phyloP scores from a whole-genome alignment of 1,284 basidiomycete genomes.

The Thecaphora frezii region DNA sequence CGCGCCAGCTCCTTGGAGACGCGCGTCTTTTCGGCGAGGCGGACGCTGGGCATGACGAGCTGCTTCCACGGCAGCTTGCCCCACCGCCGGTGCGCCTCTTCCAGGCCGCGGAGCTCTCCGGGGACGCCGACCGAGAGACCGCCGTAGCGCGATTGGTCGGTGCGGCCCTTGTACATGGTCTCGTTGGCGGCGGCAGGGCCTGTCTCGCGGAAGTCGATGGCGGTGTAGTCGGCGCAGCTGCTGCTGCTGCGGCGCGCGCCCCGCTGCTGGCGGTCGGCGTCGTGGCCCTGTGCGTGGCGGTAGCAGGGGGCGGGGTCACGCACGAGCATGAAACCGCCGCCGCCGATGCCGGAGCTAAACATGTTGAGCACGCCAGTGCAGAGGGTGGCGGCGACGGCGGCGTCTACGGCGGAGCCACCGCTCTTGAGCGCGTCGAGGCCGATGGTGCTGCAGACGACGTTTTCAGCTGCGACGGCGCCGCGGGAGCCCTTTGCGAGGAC shows the following conservation, averaged over 20 bases:
- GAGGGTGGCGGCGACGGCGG: constrained; percentile 68
- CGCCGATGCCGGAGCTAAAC: constrained; percentile 61
- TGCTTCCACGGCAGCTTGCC: constrained; percentile 54
- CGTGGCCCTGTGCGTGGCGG: not conserved
- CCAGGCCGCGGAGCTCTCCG: constrained; percentile 57
- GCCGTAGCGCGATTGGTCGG: constrained; percentile 38
- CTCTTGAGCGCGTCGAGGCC: constrained; percentile 60
- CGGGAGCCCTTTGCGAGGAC: constrained; percentile 24
- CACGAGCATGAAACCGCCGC: constrained; percentile 55
- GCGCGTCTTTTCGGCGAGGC: constrained; percentile 44
- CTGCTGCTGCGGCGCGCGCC: not conserved
- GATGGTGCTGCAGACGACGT: constrained; percentile 30
- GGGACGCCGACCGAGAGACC: constrained; percentile 57
- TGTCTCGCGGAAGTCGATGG: constrained; percentile 62
- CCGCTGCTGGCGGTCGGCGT: not conserved
- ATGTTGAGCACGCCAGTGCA: constrained; percentile 60
- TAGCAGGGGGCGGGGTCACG: constrained; percentile 64
- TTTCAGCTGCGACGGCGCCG: constrained; percentile 48
- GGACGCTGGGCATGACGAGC: constrained; percentile 51
- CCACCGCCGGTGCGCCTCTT: constrained; percentile 48
- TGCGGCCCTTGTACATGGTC: constrained; percentile 56
- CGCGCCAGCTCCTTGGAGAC: constrained; percentile 43
- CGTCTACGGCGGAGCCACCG: constrained; percentile 88
- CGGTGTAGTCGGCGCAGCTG: constrained; percentile 46
- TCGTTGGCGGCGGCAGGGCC: constrained; percentile 60